Evolutionary conservation across 1,139 yeast genomes (phyloP), one percentile per base, ranked within the genome.

Genomic region (Taiozyma sp.): DNA sequence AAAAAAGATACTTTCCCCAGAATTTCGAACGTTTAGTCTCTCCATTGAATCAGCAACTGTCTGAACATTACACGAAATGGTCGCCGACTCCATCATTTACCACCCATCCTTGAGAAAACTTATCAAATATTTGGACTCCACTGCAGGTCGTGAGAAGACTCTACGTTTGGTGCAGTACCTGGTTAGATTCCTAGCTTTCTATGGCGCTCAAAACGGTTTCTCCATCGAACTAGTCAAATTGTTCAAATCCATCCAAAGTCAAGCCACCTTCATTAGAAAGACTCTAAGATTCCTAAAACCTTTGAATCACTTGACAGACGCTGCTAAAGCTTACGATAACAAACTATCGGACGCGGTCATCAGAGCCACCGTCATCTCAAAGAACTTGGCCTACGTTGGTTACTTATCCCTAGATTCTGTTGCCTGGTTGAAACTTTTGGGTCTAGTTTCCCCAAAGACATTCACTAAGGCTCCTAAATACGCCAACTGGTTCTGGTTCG

Each of bases 261-360:
- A 84, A 57, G 75, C 85, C 40, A 82, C 89, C 19, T 73, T 87
- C 57, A 78, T 90, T 54, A 83, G 98, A 68, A 92, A 92, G 73
- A 84, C 92, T 23, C 73, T 92, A 77, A 80, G 98, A 63, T 84
- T 86, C 65, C 81, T 91, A 59, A 92, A 91, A 71, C 96, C 96
- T 1, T 71, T 92, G 64, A 79, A 78, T 64, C 92, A 87, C 67
- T 67, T 87, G 53, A 84, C 85, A 63, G 77, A 81, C 16, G 91
- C 95, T 8, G 77, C 89, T 5, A 78, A 79, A 58, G 79, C 88
- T 23, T 80, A 74, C 62, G 89, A 83, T 65, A 86, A 89, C 70
- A 86, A 87, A 72, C 78, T 91, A 49, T 70, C 79, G 54, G 96
- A 88, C 64, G 80, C 82, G 48, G 74, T 81, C 46, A 72, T 81